Evolutionary conservation across 306 rosid species (phyloP).

Genomic region (Cicer yamashitae): DNA sequence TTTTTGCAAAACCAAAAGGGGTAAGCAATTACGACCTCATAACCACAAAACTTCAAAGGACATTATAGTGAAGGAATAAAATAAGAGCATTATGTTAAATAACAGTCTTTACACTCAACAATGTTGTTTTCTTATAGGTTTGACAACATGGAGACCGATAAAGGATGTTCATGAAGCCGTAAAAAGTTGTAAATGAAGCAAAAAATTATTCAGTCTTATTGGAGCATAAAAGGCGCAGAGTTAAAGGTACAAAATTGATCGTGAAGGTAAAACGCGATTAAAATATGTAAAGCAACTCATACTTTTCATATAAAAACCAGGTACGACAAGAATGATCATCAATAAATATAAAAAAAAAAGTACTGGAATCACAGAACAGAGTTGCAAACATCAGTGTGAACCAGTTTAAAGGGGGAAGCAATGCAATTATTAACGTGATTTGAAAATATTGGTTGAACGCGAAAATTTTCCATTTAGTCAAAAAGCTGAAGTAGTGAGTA

Average conservation of each 20-base stretch:
- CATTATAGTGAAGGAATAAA: not conserved
- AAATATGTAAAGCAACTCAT: conserved; percentile 6
- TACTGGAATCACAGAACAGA: not conserved
- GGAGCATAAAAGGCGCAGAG: not conserved
- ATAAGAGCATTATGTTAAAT: not conserved
- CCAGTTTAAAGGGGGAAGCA: conserved; percentile 13
- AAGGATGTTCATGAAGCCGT: conserved; percentile 10
- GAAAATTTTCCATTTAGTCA: conserved; percentile 5
- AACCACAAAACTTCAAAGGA: not conserved
- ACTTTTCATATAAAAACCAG: not conserved
- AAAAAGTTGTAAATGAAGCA: conserved; percentile 1
- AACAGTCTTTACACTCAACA: not conserved
- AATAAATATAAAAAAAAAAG: not conserved
- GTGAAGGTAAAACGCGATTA: not conserved
- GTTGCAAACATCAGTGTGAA: not conserved
- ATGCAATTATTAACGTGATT: not conserved
- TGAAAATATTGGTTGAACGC: not conserved
- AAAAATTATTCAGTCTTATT: too few species aligned
- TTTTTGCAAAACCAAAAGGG: not conserved
- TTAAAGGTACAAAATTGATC: not conserved
- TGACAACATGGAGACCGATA: not conserved
- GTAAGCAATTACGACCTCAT: conserved; percentile 4
- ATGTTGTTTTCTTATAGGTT: not conserved
- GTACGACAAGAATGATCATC: conserved; percentile 7
- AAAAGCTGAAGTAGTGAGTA: not conserved